These are phyloP conservation scores for Pseudognaphalium luteoalbum DNA, from an alignment of 129 eudicot genomes.

Conservation along the genomic window DNA sequence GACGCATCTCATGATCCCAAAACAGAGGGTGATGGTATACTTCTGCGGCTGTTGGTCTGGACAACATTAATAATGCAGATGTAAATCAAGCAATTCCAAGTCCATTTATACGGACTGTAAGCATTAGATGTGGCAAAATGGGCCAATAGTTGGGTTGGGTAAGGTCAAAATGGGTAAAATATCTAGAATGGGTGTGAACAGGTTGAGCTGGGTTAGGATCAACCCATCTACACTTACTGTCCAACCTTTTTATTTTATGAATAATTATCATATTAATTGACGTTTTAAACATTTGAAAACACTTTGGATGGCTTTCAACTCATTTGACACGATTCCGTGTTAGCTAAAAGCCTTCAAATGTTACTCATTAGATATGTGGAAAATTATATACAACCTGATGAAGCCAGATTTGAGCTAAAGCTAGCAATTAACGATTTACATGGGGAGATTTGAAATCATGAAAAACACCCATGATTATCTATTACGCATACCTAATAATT, in stretches of 20 bases:
- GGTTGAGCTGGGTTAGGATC: background rate
- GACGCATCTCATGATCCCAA: slow-evolving; percentile 72
- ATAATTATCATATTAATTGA: no score
- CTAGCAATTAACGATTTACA: background rate
- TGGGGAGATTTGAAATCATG: background rate
- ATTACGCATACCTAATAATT: slow-evolving; percentile 8
- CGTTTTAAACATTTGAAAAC: background rate
- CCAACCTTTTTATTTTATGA: no score
- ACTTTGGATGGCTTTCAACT: background rate
- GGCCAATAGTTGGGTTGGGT: background rate
- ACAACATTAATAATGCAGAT: slow-evolving; percentile 11
- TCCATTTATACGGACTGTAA: background rate
- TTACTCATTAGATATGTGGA: background rate
- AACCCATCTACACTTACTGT: background rate
- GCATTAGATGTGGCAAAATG: background rate
- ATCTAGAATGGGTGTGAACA: background rate
- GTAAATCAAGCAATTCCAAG: background rate
- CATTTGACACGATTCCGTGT: no score
- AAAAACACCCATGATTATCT: background rate
- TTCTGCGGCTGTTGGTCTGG: slow-evolving; percentile 65
- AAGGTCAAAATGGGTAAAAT: background rate
- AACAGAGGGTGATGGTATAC: slow-evolving; percentile 70
- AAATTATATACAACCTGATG: background rate
- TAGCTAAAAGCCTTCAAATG: background rate
- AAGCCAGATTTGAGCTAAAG: background rate